Evolutionary conservation across 805 yeast genomes (phyloP).

Genomic region (Yarrowia keelungensis): DNA sequence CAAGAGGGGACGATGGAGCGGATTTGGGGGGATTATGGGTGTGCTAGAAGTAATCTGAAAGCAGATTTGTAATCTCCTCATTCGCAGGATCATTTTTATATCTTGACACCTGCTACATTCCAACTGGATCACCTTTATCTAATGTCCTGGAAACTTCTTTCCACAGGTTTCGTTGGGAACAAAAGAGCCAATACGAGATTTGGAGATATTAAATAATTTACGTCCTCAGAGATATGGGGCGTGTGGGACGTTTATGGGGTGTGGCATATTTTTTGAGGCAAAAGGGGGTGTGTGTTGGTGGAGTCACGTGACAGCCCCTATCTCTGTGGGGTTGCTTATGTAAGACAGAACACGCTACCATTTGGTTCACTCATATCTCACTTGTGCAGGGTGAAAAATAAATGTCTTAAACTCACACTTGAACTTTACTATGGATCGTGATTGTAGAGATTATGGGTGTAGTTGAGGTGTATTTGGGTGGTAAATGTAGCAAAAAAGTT

Average conservation of each 20-base stretch:
- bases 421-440: background rate
- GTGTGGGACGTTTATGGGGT: background rate
- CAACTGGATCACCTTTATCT: background rate
- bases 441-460: background rate
- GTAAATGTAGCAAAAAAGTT: no score
- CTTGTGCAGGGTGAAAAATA: slow-evolving; percentile 11
- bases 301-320: background rate
- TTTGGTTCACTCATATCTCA: background rate
- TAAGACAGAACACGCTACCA: no score
- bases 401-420: slow-evolving; percentile 22
- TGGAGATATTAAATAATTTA: background rate
- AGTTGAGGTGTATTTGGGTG: no score
- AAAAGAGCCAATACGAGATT: slow-evolving; percentile 2
- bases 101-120: background rate
- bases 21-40: background rate
- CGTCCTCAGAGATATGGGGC: background rate
- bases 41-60: background rate
- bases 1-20: background rate
- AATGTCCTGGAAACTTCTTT: background rate
- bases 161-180: slow-evolving; percentile 32
- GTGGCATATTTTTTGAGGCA: no score
- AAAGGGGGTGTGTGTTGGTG: no score
- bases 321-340: no score
- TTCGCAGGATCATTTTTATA: background rate
- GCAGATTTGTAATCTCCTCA: background rate